Evolutionary conservation across 331 rosid species (phyloP), one percentile per base, ranked within the genome.

Genomic region (Stylosanthes scabra): DNA sequence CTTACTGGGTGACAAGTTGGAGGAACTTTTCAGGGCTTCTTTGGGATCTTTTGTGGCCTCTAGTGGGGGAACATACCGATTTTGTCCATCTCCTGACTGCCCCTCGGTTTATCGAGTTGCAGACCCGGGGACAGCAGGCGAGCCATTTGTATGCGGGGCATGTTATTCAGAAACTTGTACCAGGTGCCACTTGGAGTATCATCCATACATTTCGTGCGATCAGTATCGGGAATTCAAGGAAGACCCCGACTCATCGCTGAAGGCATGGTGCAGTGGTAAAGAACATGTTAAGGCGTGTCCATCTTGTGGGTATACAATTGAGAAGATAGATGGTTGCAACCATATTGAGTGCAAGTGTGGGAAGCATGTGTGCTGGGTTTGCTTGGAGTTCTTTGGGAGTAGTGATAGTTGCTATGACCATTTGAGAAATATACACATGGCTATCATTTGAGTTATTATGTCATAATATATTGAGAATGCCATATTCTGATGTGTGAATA

Each of bases 21-120:
- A 92, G 74, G 99, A 92, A 69, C 91, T 95, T 51, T 92, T 92
- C 78, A 78, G 96, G 78, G 93, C 98, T 2, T 86, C 99, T n/a
- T 13, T 95, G 85, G 91, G 91, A 16, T 89, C 96, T 37, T 92
- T 86, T 74, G 93, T 95, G 52, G 70, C 85, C 3, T 75, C 79
- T 0, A 88, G 97, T 42, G 83, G 81, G 7, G 94, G 96, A 45
- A 56, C 67, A 34, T 87, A 80, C 74, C 83, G 92, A 82, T 95
- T 95, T 72, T 95, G 99, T 72, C 99, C 98, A 0, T 86, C 98
- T 51, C 99, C 99, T 0, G 98, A 92, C 88, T 95, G 99, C 66
- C 93, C 98, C 66, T 84, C 97, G 0, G 56, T 95, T 72, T 95
- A 92, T 72, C 88, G 73, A 58, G 97, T 80, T n/a, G 96, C 92